Evolutionary conservation across 2,329 filamentous ascomycete species (phyloP).

Genomic region (Ophiostoma perfectum): DNA sequence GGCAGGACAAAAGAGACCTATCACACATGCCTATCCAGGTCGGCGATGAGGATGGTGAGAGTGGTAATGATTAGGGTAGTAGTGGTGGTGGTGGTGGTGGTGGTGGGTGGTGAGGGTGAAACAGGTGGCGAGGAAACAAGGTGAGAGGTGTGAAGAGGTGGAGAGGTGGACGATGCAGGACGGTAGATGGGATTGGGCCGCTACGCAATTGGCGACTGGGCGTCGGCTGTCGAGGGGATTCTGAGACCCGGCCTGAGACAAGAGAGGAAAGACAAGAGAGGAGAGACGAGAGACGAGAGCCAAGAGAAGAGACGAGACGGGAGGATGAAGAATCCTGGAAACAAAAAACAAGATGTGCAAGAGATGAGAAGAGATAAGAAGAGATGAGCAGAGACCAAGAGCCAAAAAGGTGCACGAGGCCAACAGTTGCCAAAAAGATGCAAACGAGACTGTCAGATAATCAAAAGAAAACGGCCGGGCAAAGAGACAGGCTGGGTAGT

Average conservation of each 20-base stretch:
- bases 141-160: not conserved
- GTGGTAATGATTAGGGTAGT: no score
- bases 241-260: constrained; percentile 10
- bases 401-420: not conserved
- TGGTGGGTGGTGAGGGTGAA: not conserved
- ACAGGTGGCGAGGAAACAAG: constrained; percentile 5
- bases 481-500: not conserved
- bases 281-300: constrained; percentile 11
- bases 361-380: no score
- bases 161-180: constrained; percentile 9
- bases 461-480: not conserved
- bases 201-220: constrained; percentile 9
- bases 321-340: not conserved
- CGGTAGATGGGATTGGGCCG: constrained; percentile 5
- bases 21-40: constrained; percentile 22
- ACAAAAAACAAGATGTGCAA: not conserved
- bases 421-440: not conserved
- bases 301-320: not conserved
- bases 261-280: constrained; percentile 11
- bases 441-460: not conserved
- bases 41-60: not conserved
- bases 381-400: not conserved
- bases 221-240: constrained; percentile 7
- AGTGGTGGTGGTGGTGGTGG: not conserved
- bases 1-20: constrained; percentile 12